Base-by-base conservation (phyloP, 2,329 filamentous ascomycete species). In the Macrophomina pseudophaseolina region DNA sequence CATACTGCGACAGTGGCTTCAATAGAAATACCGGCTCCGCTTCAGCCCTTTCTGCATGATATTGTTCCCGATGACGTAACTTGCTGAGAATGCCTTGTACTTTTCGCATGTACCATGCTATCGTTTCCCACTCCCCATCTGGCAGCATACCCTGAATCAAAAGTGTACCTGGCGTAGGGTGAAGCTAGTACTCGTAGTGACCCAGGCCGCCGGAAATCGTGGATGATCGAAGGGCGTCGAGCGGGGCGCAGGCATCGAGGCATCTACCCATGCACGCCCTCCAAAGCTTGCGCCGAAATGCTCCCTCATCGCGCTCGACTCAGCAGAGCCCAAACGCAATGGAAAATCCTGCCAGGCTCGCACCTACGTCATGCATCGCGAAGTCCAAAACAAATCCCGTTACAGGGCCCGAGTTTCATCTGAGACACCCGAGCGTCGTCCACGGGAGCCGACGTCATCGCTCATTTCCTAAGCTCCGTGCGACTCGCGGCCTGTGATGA, bases 291-390 rank as follows among this genome's bases (percentile, higher is more conserved):
- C n/a, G 32, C 30, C 44, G 40, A 32, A 59, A 11, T 30, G 40
- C 38, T 59, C 5, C 44, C 38, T 35, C 35, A 23, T 8, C 4
- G 8, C 38, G 11, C 42, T n/a, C 58, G 58, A 62, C 32, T 62
- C 58, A 62, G 18, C 44, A 23, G 23, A 23, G 16, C 6, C 40
- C 40, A 46, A 59, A 59, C 33, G 14, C 40, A 7, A 38, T 38
- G 11, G 35, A 38, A 23, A 38, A n/a, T 59, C 58, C 42, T 35
- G 30, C 5, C 54, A 44, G n/a, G 23, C 42, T 49, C 32, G 44
- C 58, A 49, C 58, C 32, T 62, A 62, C 58, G 58, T 62, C 58
- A 62, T 35, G n/a, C 44, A 62, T 62, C 58, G 38, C 58, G 32
- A 62, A 38, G 9, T 40, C 40, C 44, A 23, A 62, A 49, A 51